These are phyloP conservation scores for Musa troglodytarum DNA, from an alignment of 176 grass and related monocot species.

Conservation along the genomic window DNA sequence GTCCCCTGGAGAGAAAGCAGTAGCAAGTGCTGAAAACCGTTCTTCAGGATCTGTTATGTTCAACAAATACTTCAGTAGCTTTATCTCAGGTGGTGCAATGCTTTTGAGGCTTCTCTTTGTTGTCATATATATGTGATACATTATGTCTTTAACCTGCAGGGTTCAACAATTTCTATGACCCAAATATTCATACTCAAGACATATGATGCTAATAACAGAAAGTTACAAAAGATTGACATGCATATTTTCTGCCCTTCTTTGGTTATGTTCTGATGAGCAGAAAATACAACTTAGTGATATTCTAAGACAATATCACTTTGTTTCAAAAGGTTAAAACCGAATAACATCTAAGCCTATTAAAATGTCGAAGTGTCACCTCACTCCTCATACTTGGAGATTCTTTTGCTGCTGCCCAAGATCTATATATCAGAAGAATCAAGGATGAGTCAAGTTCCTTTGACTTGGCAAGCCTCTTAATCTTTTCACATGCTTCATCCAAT, in stretches of 20 bases:
- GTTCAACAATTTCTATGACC: neutral
- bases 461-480: slow-evolving; percentile 67
- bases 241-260: neutral
- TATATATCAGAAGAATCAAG: slow-evolving; percentile 80
- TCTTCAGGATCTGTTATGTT: slow-evolving; percentile 91
- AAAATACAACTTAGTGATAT: slow-evolving; percentile 5
- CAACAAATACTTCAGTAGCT: slow-evolving; percentile 82
- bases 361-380: slow-evolving; percentile 27
- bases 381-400: slow-evolving; percentile 60
- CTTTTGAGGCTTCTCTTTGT: slow-evolving; percentile 69
- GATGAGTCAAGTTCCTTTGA: slow-evolving; percentile 89
- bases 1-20: slow-evolving; percentile 68
- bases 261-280: neutral
- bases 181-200: neutral
- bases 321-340: neutral
- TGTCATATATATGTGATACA: slow-evolving; percentile 68
- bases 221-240: neutral
- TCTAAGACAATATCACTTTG: neutral
- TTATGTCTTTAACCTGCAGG: slow-evolving; percentile 76
- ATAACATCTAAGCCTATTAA: neutral
- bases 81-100: slow-evolving; percentile 81
- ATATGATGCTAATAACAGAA: neutral
- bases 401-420: slow-evolving; percentile 84
- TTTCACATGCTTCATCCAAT: slow-evolving; percentile 57
- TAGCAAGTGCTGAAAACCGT: slow-evolving; percentile 56